Conservation (phyloP, 495 filamentous ascomycete genomes). For the Chlorociboria aeruginascens region DNA sequence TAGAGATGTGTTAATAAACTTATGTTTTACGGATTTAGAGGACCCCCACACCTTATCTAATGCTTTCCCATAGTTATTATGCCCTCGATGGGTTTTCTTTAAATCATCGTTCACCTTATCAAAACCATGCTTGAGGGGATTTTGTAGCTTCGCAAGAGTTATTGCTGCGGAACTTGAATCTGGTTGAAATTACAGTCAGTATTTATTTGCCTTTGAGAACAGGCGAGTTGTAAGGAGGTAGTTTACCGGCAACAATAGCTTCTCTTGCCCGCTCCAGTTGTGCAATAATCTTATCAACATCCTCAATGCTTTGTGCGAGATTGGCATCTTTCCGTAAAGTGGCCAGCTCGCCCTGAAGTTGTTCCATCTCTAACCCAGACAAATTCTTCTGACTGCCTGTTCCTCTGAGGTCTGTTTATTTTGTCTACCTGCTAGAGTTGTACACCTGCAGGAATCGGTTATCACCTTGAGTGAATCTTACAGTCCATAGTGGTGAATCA, state of each 20-base stretch:
- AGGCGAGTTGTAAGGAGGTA: background rate
- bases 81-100: conserved; percentile 63
- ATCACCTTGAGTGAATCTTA: too few relatives aligned
- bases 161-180: conserved; percentile 59
- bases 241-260: conserved; percentile 50
- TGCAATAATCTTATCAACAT: conserved; percentile 73
- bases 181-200: conserved; percentile 17
- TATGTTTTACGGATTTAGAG: background rate
- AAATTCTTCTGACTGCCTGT: too few relatives aligned
- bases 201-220: background rate
- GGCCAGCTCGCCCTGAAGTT: conserved; percentile 60
- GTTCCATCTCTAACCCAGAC: conserved; percentile 41
- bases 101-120: conserved; percentile 67
- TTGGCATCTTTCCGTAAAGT: conserved; percentile 58
- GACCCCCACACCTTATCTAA: conserved; percentile 56
- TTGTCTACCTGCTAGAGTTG: conserved; percentile 5
- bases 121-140: conserved; percentile 64
- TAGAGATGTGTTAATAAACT: conserved; percentile 20
- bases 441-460: too few relatives aligned
- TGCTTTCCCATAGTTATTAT: conserved; percentile 71
- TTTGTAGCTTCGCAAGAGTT: conserved; percentile 73
- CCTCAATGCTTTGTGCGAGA: conserved; percentile 54
- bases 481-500: too few relatives aligned
- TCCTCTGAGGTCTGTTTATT: background rate
- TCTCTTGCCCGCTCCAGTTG: conserved; percentile 61